These are phyloP conservation scores for Lactarius hengduanensis DNA, from an alignment of 768 basidiomycete species.

Conservation along the genomic window DNA sequence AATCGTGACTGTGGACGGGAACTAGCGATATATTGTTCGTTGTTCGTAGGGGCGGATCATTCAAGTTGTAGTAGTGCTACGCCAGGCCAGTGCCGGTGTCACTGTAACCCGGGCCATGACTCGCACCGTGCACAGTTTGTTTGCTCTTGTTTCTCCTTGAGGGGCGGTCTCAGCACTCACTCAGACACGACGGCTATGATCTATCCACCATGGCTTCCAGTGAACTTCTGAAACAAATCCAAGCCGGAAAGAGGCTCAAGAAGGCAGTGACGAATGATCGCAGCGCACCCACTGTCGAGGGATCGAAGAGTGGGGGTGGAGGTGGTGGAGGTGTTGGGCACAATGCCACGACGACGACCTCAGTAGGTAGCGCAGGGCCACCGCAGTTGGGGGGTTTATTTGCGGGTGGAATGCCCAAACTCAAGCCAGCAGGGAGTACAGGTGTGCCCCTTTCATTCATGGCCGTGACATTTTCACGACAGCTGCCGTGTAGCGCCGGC, in stretches of 20 bases:
- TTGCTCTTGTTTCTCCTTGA: constrained; percentile 12
- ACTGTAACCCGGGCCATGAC: neutral
- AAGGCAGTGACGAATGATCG: constrained; percentile 83
- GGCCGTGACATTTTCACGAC: neutral
- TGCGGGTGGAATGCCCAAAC: constrained; percentile 88
- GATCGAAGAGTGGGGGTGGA: constrained; percentile 38
- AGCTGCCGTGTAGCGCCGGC: constrained; percentile 28
- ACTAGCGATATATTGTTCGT: neutral
- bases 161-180: constrained; percentile 3
- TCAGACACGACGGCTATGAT: neutral
- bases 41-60: too few species aligned
- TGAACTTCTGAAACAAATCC: constrained; percentile 78
- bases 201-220: constrained; percentile 58
- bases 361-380: constrained; percentile 46
- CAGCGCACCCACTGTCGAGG: constrained; percentile 63
- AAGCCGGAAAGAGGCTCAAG: constrained; percentile 77
- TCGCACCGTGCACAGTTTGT: neutral
- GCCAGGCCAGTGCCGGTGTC: neutral
- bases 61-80: too few species aligned
- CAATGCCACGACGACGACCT: constrained; percentile 31
- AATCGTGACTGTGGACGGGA: neutral
- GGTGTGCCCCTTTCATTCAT: constrained; percentile 9
- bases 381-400: constrained; percentile 85
- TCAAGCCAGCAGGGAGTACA: constrained; percentile 69
- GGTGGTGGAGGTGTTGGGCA: constrained; percentile 41